Evolutionary conservation across 306 rosid genomes (phyloP).

Genomic region (Vigna unguiculata): DNA sequence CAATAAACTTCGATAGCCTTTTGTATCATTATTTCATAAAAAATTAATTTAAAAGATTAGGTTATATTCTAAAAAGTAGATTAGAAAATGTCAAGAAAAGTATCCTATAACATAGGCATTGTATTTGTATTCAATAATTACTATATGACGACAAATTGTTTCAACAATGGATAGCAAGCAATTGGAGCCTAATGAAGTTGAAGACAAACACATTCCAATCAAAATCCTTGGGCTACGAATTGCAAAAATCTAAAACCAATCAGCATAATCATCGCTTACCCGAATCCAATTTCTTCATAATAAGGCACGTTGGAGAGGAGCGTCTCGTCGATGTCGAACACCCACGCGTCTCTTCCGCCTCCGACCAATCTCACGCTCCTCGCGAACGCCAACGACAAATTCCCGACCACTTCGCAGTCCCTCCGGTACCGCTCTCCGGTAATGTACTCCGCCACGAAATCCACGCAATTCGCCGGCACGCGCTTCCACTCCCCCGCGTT

Average conservation of each 20-base stretch:
- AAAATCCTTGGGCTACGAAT: no score
- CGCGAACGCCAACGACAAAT: constrained; percentile 54
- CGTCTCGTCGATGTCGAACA: constrained; percentile 90
- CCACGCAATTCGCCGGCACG: constrained; percentile 59
- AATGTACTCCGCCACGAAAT: constrained; percentile 66
- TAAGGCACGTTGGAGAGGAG: constrained; percentile 75
- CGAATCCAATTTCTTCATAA: constrained; percentile 62
- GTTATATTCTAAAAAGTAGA: no score
- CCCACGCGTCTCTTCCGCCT: constrained; percentile 80
- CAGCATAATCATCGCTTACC: constrained; percentile 50
- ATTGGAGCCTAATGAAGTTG: background rate
- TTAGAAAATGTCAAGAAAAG: no score
- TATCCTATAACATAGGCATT: background rate
- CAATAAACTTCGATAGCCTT: no score
- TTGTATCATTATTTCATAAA: no score
- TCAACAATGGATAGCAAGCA: background rate
- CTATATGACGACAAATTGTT: background rate
- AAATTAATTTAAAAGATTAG: no score
- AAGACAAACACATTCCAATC: background rate
- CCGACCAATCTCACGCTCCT: constrained; percentile 42
- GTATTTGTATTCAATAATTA: background rate
- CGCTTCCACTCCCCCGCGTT: constrained; percentile 67
- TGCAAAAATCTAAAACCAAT: background rate
- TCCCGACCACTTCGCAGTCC: constrained; percentile 55
- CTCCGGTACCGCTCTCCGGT: constrained; percentile 54